Evolutionary conservation across 257 asterid genomes (phyloP).

Genomic region (Scutellaria galericulata): DNA sequence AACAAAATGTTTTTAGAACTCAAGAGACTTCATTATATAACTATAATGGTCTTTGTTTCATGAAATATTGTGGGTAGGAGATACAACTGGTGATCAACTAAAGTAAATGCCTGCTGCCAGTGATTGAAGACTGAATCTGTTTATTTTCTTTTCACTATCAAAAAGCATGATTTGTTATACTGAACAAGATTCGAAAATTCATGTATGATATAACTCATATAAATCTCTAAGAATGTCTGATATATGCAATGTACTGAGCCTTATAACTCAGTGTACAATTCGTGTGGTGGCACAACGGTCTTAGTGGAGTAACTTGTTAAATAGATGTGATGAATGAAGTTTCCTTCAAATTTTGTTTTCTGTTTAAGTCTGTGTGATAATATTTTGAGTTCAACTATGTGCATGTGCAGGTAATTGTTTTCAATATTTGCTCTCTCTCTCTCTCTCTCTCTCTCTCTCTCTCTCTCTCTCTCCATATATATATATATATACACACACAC

Average conservation of each 20-base stretch:
- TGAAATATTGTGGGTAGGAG: background rate
- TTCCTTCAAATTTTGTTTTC: too few species aligned
- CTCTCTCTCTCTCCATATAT: background rate
- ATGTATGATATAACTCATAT: background rate
- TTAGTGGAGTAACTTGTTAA: background rate
- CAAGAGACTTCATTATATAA: constrained; percentile 12
- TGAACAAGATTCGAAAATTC: background rate
- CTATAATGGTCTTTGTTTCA: background rate
- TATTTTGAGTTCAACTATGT: constrained; percentile 3
- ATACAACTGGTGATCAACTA: background rate
- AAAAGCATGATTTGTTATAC: background rate
- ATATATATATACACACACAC: too few species aligned
- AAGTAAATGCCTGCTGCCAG: background rate
- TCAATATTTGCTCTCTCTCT: background rate
- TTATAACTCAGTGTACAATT: constrained; percentile 17
- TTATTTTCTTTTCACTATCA: background rate
- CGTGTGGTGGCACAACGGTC: constrained; percentile 18
- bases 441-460: background rate
- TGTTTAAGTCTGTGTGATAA: too few species aligned
- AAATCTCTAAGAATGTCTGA: background rate
- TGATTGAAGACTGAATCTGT: background rate
- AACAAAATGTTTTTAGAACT: constrained; percentile 14
- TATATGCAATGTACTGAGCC: constrained; percentile 17
- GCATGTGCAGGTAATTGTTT: background rate
- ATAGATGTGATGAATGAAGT: background rate